Base-by-base conservation (phyloP, 1,139 yeast species). In the Protomyces gravidus region DNA sequence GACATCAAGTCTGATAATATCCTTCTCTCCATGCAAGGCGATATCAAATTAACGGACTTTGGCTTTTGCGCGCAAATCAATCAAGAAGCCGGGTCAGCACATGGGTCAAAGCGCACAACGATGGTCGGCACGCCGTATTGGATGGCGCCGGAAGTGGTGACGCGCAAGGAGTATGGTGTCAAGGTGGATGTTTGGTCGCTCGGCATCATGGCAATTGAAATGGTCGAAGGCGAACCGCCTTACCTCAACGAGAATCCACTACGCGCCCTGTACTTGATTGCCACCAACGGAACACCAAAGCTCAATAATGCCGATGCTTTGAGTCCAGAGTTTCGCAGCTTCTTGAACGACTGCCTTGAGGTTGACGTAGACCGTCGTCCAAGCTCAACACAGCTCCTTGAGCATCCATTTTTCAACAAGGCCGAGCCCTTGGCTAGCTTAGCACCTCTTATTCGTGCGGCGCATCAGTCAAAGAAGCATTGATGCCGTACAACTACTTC, bases 41-140 rank as follows among this genome's bases (percentile, higher is more conserved):
- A 88, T 65, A 89, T 92, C 70, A 92, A 92, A 74, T 78, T 92
- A 73, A 92, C 79, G 2, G 79, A 76, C 64, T 76, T 76, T 65
- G 95, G 95, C 0, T 86, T 90, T 75, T 92, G 98, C 76, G 98
- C 98, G 0, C 97, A 90, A 72, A 86, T 92, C 67, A 90, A 86
- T 66, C 97, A 90, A 68, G 77, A 81, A 55, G 85, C 87, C 63
- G 19, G 21, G 13, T 5, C 42, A 15, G 42, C 23, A 6, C 21
- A 15, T 36, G 51, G 50, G 7, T 75, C 85, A 64, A 90, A 90
- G 73, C 82, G 98, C 72, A 89, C 95, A 5, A 92, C 98, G 2
- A 88, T 92, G 95, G 98, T 92, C 19, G 98, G 98, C n/a, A 92
- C 98, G 0, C 98, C 98, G 3, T 92, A 92, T 72, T 92, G 98